Base-by-base conservation (phyloP, 768 basidiomycete genomes). In the Tremella yokohamensis region DNA sequence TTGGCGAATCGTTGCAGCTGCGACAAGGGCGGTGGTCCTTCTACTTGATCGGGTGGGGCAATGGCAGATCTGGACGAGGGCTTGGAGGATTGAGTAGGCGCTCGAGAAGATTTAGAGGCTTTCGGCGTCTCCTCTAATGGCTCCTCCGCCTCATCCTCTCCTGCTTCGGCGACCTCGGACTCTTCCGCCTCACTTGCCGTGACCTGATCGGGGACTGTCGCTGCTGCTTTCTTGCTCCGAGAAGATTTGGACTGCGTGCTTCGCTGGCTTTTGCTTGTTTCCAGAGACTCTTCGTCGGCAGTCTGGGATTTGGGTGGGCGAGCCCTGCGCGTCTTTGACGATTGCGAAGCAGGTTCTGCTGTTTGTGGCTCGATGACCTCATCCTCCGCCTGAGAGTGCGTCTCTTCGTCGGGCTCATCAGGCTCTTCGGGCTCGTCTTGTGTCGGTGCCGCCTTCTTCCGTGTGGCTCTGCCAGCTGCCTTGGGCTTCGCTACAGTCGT, bases 1-100 rank as follows among this genome's bases (percentile, higher is more conserved):
- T 68, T 71, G 1, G 63, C 44, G 52, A 68, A 71, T 38, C 64
- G 40, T 19, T 64, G 60, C 11, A 71, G 54, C 37, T 65, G 66
- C 7, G 66, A 68, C 29, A 65, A 49, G 8, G 62, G 64, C 44
- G 44, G 53, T 38, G 29, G 11, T 34, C 9, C 42, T 45, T 45
- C 42, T 8, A 8, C 4, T 4, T 4, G 18, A 4, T 4, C 40
- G 8, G 42, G 18, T 16, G n/a, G 42, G 4, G 18, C 6, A 16
- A 4, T 8, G 22, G 42, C n/a, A 49, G 48, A 20, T 7, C 18
- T 2, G 20, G 48, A 26, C 6, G 20, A 15, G 20, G 16, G 42
- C 16, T 40, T 48, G 57, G 22, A 37, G 24, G 49, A 9, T 20
- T 24, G 29, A 4, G 29, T 29, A 13, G 57, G 45, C 8, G 57